Base-by-base conservation (phyloP, 2,329 filamentous ascomycete genomes). In the Allantophomopsis lycopodina region DNA sequence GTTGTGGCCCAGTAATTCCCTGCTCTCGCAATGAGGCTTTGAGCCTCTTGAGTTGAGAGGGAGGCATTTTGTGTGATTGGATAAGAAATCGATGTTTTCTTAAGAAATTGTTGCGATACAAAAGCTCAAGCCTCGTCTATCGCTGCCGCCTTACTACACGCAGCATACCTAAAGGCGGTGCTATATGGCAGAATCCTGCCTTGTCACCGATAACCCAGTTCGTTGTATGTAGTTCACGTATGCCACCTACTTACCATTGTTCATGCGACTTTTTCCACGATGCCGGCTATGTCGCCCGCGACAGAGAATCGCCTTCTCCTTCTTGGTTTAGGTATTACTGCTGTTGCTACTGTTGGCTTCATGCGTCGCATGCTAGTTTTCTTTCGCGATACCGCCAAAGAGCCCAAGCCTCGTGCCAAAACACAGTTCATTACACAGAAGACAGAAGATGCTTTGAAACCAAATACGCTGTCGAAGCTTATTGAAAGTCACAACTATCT, bases 1-100 rank as follows among this genome's bases (percentile, higher is more conserved):
- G 80, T 52, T 94, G 88, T 5, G 87, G 87, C 2, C 88, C 86
- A 33, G 88, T 79, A 38, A 98, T 79, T 40, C 91, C 91, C 55
- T 89, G 84, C 42, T 95, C 87, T 46, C 79, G 75, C 36, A 98
- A 71, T 8, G 88, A 94, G 49, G 84, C 73, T 64, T 96, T 98
- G 35, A 98, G 73, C 61, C 88, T 83, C 64, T 96, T 98, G 42
- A 98, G 72, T 66, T 98, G 93, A 11, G 93, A 98, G 46, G 88
- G 85, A 50, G 89, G 79, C 91, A 98, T 98, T 40, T 52, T 64
- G 55, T 40, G 32, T 17, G 32, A 28, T 28, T 8, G 23, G 11
- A 34, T 12, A 8, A 14, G 12, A 15, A 15, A 34, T 34, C 32
- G 5, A 34, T 15, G 5, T 34, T 34, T 34, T 17, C n/a, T 34